Evolutionary conservation across 371 early-diverging fungal species (phyloP).

Genomic region (Gilbertella persicaria): DNA sequence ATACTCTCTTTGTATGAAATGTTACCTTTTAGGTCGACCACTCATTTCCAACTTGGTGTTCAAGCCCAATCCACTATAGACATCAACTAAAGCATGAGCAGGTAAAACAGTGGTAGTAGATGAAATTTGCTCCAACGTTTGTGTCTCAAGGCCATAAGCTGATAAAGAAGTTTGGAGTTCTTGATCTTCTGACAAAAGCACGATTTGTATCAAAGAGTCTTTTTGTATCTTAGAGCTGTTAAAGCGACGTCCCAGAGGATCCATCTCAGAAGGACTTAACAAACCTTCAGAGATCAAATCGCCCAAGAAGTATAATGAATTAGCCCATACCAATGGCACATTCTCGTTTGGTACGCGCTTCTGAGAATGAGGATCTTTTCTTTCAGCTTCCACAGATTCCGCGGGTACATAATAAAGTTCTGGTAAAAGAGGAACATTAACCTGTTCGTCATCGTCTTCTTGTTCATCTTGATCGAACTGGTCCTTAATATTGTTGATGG

Average conservation of each 20-base stretch:
- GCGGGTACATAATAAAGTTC: constrained; percentile 83
- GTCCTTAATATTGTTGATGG: not conserved
- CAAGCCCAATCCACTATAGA: constrained; percentile 71
- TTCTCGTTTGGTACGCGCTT: constrained; percentile 82
- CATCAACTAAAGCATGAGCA: constrained; percentile 76
- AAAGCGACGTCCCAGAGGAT: constrained; percentile 81
- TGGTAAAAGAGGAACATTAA: constrained; percentile 59
- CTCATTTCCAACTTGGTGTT: constrained; percentile 77
- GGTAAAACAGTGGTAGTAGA: constrained; percentile 67
- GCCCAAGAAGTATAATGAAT: constrained; percentile 79
- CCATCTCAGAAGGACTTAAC: constrained; percentile 77
- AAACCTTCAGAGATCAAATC: constrained; percentile 73
- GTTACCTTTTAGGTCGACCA: constrained; percentile 75
- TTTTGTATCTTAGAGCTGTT: constrained; percentile 39
- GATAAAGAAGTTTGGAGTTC: constrained; percentile 66
- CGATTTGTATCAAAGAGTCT: constrained; percentile 77
- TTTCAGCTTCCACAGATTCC: constrained; percentile 74
- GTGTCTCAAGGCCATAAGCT: constrained; percentile 79
- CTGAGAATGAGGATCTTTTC: constrained; percentile 70
- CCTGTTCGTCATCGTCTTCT: not conserved
- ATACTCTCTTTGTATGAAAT: not conserved
- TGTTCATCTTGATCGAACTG: not conserved
- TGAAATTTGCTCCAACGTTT: constrained; percentile 65
- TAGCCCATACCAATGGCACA: constrained; percentile 88
- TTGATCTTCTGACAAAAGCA: constrained; percentile 73